Conservation (phyloP, 108 stramenopile genomes). For the Pseudonitzschia pungens region DNA sequence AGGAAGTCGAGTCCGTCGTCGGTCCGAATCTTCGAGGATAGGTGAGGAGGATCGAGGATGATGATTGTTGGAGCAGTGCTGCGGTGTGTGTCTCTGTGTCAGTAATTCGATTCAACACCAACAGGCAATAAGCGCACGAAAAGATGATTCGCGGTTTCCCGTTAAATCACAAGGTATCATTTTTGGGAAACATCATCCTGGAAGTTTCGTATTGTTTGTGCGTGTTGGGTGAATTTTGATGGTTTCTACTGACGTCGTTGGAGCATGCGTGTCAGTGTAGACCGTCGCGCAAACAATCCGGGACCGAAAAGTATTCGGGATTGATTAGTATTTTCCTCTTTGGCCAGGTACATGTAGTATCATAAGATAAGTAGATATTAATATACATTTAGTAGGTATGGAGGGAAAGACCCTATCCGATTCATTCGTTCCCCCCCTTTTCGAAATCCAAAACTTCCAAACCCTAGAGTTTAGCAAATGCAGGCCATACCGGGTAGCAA, state of each 20-base stretch:
- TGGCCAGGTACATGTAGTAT: no score
- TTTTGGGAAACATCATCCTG: not conserved
- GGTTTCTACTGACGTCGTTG: conserved; percentile 2
- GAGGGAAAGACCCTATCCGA: not conserved
- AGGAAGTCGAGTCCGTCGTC: not conserved
- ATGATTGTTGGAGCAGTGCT: not conserved
- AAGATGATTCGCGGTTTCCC: not conserved
- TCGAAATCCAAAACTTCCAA: not conserved
- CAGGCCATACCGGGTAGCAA: no score
- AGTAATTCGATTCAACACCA: not conserved
- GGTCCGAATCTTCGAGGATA: not conserved
- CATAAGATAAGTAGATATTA: no score
- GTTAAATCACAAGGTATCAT: not conserved
- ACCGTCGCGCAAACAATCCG: not conserved
- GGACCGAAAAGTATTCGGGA: not conserved
- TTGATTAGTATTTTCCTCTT: no score
- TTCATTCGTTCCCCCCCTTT: not conserved
- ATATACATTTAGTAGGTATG: not conserved
- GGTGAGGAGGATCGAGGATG: not conserved
- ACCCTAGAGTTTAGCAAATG: no score
- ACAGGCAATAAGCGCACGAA: not conserved
- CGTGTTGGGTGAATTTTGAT: not conserved
- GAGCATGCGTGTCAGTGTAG: conserved; percentile 4
- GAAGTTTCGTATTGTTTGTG: no score
- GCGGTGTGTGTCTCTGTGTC: conserved; percentile 6